A percentile compares a stretch with the other conserved stretches of the same genome.
These are phyloP conservation scores for Endocladia muricata DNA, from an alignment of 31 red algal species.

Conservation along the genomic window DNA sequence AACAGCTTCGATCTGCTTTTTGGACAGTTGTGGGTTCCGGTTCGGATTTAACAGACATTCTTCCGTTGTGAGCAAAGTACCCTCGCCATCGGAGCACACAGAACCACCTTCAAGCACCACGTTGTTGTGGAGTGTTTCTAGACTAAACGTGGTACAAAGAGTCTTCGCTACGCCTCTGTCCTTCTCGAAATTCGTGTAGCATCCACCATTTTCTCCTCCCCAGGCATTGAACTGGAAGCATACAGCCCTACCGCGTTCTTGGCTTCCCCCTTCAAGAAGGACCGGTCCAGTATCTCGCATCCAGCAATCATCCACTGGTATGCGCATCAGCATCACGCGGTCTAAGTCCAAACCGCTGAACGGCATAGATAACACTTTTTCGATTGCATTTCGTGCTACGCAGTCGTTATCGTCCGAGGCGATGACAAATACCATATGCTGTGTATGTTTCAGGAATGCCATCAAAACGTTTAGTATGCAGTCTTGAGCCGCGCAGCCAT, in stretches of 20 bases:
- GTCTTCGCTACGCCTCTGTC: conserved; percentile 33
- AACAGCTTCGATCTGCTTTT: conserved; percentile 21
- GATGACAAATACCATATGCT: neutral
- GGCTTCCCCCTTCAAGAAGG: neutral
- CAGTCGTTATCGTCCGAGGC: conserved; percentile 7
- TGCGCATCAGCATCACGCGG: conserved; percentile 8
- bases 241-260: no score
- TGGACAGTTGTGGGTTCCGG: conserved; percentile 33
- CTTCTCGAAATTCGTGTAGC: conserved; percentile 38
- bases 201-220: conserved; percentile 71
- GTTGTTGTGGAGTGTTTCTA: conserved; percentile 29
- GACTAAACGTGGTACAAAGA: neutral
- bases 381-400: neutral
- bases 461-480: conserved; percentile 8
- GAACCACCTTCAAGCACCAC: conserved; percentile 82
- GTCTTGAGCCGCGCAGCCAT: conserved; percentile 29
- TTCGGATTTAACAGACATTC: conserved; percentile 69
- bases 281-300: conserved; percentile 75
- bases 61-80: conserved; percentile 67
- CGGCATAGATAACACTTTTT: neutral
- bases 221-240: conserved; percentile 87
- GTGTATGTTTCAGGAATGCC: conserved; percentile 2
- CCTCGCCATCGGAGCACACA: conserved; percentile 63
- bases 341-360: neutral
- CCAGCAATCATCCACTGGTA: conserved; percentile 85